phyloP scores from a whole-genome alignment of 805 yeast genomes.

The Soucietia sequanensis region DNA sequence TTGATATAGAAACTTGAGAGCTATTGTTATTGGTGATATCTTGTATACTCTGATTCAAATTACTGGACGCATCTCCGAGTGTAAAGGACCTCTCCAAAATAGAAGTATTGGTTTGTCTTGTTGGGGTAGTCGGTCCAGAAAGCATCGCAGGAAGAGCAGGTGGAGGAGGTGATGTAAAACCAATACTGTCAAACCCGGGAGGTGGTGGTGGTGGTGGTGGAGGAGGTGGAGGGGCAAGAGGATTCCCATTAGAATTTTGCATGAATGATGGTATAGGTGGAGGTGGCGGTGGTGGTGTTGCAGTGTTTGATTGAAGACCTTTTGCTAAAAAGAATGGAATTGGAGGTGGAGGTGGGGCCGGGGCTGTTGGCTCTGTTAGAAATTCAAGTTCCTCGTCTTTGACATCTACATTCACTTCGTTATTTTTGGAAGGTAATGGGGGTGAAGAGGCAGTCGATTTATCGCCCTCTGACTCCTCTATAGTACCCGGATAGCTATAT shows the following conservation, averaged over 20 bases:
- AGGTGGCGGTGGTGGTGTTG: slow-evolving; percentile 20
- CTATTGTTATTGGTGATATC: too few species aligned
- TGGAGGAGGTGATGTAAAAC: slow-evolving; percentile 14
- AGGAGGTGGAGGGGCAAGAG: slow-evolving; percentile 8
- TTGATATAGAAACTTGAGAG: neutral
- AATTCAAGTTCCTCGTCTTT: neutral
- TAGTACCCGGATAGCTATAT: neutral
- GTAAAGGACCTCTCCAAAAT: too few species aligned
- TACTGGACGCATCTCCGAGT: too few species aligned
- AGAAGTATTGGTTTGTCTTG: too few species aligned
- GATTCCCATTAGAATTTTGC: slow-evolving; percentile 1
- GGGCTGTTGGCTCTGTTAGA: slow-evolving; percentile 1
- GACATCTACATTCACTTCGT: neutral
- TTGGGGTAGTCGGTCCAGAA: too few species aligned
- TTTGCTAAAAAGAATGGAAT: slow-evolving; percentile 7
- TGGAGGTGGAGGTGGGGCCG: slow-evolving; percentile 14
- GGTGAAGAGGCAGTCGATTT: too few species aligned
- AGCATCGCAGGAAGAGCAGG: slow-evolving; percentile 14
- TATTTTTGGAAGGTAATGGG: too few species aligned
- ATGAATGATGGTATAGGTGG: slow-evolving; percentile 17
- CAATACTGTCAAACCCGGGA: neutral
- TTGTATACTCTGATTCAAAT: too few species aligned
- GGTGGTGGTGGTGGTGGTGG: slow-evolving; percentile 20
- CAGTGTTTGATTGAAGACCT: too few species aligned
- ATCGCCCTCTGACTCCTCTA: too few species aligned